Evolutionary conservation across 2,329 filamentous ascomycete species (phyloP).

Genomic region (Cytospora piceae): DNA sequence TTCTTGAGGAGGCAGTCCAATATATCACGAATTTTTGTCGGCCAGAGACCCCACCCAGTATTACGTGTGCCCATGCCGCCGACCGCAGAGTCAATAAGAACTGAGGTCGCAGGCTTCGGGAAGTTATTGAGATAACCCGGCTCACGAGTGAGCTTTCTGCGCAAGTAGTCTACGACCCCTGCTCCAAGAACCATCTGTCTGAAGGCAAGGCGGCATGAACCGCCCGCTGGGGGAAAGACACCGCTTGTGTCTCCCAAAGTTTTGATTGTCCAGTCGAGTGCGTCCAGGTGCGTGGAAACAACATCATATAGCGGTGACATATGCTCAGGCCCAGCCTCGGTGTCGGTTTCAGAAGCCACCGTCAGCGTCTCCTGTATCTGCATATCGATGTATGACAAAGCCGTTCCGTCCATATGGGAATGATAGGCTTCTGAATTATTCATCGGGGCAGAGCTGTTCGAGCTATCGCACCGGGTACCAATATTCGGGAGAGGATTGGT

Average conservation of each 20-base stretch:
- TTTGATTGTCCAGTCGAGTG: neutral
- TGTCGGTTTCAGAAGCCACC: neutral
- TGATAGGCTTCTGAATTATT: neutral
- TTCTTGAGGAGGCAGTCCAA: slow-evolving; percentile 1
- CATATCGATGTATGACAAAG: too few species aligned
- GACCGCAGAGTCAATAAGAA: neutral
- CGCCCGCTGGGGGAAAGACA: neutral
- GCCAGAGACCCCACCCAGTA: neutral
- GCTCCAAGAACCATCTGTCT: neutral
- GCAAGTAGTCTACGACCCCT: neutral
- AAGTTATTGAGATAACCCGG: neutral
- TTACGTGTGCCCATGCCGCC: neutral
- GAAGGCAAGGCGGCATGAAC: neutral
- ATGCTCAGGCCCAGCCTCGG: neutral
- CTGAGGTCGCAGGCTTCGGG: neutral
- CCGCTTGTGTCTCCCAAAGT: neutral
- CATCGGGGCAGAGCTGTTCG: neutral
- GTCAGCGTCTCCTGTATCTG: neutral
- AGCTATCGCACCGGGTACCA: too few species aligned
- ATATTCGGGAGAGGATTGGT: neutral
- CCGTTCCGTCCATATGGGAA: neutral
- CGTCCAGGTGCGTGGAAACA: neutral
- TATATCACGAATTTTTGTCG: neutral
- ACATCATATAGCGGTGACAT: neutral
- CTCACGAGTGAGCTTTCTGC: neutral